Percentiles rank a stretch among this genome's conserved stretches.
Evolutionary conservation across 179 eudicot genomes (phyloP).

Genomic region (Silene vulgaris): DNA sequence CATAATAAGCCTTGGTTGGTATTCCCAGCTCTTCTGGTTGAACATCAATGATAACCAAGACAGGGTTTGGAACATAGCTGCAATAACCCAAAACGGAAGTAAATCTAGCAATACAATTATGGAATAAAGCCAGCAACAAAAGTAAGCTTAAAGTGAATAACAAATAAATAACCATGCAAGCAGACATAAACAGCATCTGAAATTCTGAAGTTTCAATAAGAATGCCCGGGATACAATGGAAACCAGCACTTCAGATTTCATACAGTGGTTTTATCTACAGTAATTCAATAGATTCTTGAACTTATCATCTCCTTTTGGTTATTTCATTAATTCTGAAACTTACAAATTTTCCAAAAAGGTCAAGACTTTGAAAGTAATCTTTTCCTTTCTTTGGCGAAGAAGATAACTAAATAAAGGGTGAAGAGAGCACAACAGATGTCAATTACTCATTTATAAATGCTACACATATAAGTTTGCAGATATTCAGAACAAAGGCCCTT

Average conservation of each 20-base stretch:
- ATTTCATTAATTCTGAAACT: no score
- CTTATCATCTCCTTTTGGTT: not conserved
- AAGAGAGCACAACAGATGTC: not conserved
- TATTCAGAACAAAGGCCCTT: not conserved
- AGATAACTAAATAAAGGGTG: not conserved
- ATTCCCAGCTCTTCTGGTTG: slow-evolving; percentile 97
- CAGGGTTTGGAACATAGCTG: slow-evolving; percentile 95
- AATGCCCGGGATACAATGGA: not conserved
- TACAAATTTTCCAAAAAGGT: no score
- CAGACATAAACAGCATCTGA: not conserved
- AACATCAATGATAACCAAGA: slow-evolving; percentile 91
- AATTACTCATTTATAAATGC: not conserved
- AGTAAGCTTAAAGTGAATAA: not conserved
- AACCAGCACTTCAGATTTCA: not conserved
- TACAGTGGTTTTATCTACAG: not conserved
- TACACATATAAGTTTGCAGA: not conserved
- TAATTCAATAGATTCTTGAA: not conserved
- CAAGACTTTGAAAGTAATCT: not conserved
- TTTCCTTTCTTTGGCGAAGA: not conserved
- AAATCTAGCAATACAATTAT: not conserved
- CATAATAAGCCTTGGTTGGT: slow-evolving; percentile 93
- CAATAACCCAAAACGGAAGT: slow-evolving; percentile 18
- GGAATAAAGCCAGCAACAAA: not conserved
- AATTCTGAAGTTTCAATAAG: not conserved
- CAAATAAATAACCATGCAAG: not conserved